Base-by-base conservation (phyloP, 352 stramenopile genomes). In the Globisporangium takayamanum region DNA sequence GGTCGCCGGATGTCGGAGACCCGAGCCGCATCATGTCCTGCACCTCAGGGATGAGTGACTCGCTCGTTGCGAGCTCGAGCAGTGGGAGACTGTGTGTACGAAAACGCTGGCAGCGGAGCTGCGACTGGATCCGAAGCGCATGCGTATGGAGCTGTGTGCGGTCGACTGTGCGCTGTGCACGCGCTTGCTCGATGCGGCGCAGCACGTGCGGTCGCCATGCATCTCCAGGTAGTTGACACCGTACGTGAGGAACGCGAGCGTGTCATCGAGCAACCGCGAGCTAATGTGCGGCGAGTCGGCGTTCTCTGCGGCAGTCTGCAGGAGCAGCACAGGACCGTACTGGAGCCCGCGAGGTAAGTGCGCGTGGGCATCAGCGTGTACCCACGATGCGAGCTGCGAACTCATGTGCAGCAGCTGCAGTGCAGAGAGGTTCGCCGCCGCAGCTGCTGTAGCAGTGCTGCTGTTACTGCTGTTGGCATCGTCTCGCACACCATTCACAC, bases 31-130 rank as follows among this genome's bases (percentile, higher is more conserved):
- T 57, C 46, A 68, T 59, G 6, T 70, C 53, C 41, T 74, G 67
- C 2, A 79, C 60, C 33, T 84, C 69, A 10, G 60, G 62, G 20
- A 84, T 67, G 2, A 88, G 56, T 28, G 63, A 80, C 10, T 74
- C 46, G 46, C 45, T 62, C 8, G 71, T 77, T 0, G 75, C 62
- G 25, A 88, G 63, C 50, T 64, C 45, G 28, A 88, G 56, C 20
- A 62, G 33, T n/a, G 67, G 53, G 36, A 85, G 72, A n/a, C 62
- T 66, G n/a, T 77, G 60, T 4, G 66, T 83, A 5, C 63, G 64
- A 55, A 88, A 85, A 0, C 71, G 69, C 63, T 84, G 78, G 20
- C 70, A 75, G 6, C 75, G 56, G 67, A 67, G 77, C 1, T 67
- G 69, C 7, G 53, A 50, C 50, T 74, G 62, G 14, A 85, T 68